These are phyloP conservation scores for Hypoxylon sp. DNA, from an alignment of 2,329 filamentous ascomycete species.

Conservation along the genomic window DNA sequence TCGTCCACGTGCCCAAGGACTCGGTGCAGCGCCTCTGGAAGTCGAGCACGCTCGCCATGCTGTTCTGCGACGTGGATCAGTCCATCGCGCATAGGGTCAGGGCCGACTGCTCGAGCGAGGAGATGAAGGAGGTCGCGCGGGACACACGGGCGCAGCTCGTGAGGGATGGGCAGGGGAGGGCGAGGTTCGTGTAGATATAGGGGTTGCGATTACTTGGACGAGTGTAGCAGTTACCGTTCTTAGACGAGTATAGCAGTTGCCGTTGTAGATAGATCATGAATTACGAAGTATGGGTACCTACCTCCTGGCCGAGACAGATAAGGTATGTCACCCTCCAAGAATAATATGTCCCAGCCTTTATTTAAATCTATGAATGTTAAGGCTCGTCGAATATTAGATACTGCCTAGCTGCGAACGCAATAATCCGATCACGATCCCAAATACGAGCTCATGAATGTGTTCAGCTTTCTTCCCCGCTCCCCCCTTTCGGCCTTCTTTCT, in stretches of 20 bases:
- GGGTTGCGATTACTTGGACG: not conserved
- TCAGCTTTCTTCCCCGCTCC: no score
- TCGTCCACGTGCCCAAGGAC: not conserved
- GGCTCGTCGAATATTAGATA: no score
- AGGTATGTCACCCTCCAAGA: no score
- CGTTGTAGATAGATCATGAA: not conserved
- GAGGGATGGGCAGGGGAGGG: not conserved
- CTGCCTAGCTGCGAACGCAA: no score
- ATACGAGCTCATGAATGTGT: not conserved
- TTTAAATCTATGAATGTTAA: no score
- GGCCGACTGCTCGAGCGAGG: not conserved
- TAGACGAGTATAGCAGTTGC: not conserved
- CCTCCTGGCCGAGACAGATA: no score
- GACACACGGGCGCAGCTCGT: constrained; percentile 2
- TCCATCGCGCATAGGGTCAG: not conserved
- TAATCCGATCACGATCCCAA: not conserved
- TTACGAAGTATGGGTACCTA: not conserved
- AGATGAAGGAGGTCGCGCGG: constrained; percentile 7
- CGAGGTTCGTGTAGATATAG: constrained; percentile 7
- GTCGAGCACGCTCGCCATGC: constrained; percentile 15
- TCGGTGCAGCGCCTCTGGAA: constrained; percentile 13
- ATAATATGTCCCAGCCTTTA: no score
- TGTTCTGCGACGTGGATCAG: constrained; percentile 21
- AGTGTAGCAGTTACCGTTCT: no score
- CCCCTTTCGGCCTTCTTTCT: no score